Percentiles rank a stretch among this genome's conserved stretches.
Conservation (phyloP, 768 basidiomycete genomes). For the Lactarius trivialis region DNA sequence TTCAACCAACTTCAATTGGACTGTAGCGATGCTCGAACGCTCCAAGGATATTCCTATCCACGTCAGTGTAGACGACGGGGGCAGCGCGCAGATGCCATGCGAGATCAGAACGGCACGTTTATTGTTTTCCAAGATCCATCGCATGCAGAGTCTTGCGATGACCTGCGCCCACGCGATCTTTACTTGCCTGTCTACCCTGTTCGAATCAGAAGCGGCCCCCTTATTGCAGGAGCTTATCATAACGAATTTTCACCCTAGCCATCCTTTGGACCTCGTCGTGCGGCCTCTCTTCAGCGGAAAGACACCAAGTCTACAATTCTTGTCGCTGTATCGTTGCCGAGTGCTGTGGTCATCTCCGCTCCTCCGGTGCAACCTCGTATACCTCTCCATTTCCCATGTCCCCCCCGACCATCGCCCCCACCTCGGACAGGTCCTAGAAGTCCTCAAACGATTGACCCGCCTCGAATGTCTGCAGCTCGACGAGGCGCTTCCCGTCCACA, state of each 20-base stretch:
- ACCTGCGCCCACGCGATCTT: constrained; percentile 4
- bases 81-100: constrained; percentile 3
- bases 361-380: constrained; percentile 18
- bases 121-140: constrained; percentile 11
- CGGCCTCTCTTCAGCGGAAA: constrained; percentile 12
- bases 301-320: constrained; percentile 12
- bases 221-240: constrained; percentile 16
- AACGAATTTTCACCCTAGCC: constrained; percentile 12
- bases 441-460: constrained; percentile 8
- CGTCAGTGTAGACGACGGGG: constrained; percentile 16
- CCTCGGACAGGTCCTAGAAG: constrained; percentile 10
- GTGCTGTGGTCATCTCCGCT: constrained; percentile 19
- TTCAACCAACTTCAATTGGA: constrained; percentile 17
- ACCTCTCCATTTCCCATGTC: constrained; percentile 19
- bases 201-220: constrained; percentile 7
- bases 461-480: constrained; percentile 20
- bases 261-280: constrained; percentile 1
- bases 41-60: constrained; percentile 16
- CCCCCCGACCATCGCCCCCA: constrained; percentile 1
- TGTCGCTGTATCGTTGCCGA: constrained; percentile 14
- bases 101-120: constrained; percentile 5
- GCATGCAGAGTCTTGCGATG: constrained; percentile 18
- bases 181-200: constrained; percentile 11
- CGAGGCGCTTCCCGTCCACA: constrained; percentile 16
- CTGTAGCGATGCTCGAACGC: constrained; percentile 18